Evolutionary conservation across 495 filamentous ascomycete genomes (phyloP), one percentile per base, ranked within the genome.

Genomic region (Penicillium dipodomyicola): DNA sequence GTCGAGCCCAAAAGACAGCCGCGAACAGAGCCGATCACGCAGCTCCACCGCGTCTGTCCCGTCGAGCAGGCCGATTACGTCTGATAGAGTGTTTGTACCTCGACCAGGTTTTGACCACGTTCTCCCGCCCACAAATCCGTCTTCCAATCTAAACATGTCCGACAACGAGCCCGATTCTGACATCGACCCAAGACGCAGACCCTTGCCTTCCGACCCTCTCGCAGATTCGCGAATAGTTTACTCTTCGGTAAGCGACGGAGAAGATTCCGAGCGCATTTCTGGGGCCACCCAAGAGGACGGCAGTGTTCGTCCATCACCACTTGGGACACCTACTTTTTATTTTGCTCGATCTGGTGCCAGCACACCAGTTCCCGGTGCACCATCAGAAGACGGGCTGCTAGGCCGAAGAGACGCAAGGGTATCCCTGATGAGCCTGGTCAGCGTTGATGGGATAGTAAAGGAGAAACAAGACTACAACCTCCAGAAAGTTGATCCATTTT

Each of bases 401-500:
- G 43, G 44, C 32, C 35, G 47, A 50, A 45, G 46, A 42, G 55
- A 51, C 20, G 55, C 55, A 43, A 51, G 37, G 8, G 25, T 14
- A 5, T 57, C 55, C 14, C 25, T 39, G 47, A 85, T 57, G 46
- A 56, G 57, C 48, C 45, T 66, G 57, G 73, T 78, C 51, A 83
- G 77, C 63, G 72, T 77, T 35, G 74, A 75, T n/a, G 76, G 72
- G 14, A 78, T 86, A 3, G 68, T 81, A 5, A 73, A 77, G 27
- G 80, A 80, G 45, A 71, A 79, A 46, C 74, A 75, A 33, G 82
- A 88, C 60, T 83, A 82, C 61, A 80, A 81, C 57, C 74, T 87
- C 12, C 85, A 88, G 58, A 82, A 87, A 56, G 84, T 88, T 9
- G 84, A 87, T 61, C 85, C 85, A 19, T 86, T 83, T 75, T 89